Conservation (phyloP, 2,329 filamentous ascomycete species). For the Didymella pomorum region DNA sequence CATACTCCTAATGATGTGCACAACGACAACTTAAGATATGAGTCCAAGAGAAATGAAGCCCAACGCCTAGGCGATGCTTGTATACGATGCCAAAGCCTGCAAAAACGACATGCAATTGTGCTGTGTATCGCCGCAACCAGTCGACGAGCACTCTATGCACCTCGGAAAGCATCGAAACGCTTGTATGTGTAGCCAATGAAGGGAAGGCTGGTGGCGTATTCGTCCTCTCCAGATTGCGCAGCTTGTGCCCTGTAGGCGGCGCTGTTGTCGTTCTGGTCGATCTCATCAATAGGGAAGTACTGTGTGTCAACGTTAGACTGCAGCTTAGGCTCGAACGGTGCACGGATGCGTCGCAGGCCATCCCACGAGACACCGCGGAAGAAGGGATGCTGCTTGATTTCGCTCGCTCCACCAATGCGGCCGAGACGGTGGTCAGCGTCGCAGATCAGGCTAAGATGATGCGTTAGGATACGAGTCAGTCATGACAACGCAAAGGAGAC, state of each 20-base stretch:
- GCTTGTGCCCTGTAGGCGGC: slow-evolving; percentile 86
- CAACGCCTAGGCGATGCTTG: slow-evolving; percentile 31
- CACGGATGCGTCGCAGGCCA: slow-evolving; percentile 87
- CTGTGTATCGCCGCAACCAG: slow-evolving; percentile 17
- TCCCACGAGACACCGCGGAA: slow-evolving; percentile 98
- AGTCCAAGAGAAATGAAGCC: slow-evolving; percentile 12
- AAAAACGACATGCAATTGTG: slow-evolving; percentile 19
- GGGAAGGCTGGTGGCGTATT: slow-evolving; percentile 91
- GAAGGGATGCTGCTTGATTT: slow-evolving; percentile 94
- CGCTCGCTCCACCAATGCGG: slow-evolving; percentile 78
- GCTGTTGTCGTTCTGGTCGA: slow-evolving; percentile 93
- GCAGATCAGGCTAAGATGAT: slow-evolving; percentile 77
- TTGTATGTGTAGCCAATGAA: slow-evolving; percentile 99
- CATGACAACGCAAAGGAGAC: slow-evolving; percentile 38
- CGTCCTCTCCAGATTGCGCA: slow-evolving; percentile 72
- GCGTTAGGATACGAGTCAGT: slow-evolving; percentile 31
- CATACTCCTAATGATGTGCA: slow-evolving; percentile 10
- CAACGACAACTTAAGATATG: slow-evolving; percentile 7
- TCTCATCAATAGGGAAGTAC: slow-evolving; percentile 99
- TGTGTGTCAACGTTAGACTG: slow-evolving; percentile 94
- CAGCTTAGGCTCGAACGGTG: slow-evolving; percentile 93
- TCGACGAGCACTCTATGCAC: slow-evolving; percentile 39
- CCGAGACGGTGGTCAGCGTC: slow-evolving; percentile 93
- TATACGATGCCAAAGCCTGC: slow-evolving; percentile 21
- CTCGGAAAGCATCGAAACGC: slow-evolving; percentile 78